These are phyloP conservation scores for Leavenworthia alabamica DNA, from an alignment of 345 rosid genomes.

Conservation along the genomic window DNA sequence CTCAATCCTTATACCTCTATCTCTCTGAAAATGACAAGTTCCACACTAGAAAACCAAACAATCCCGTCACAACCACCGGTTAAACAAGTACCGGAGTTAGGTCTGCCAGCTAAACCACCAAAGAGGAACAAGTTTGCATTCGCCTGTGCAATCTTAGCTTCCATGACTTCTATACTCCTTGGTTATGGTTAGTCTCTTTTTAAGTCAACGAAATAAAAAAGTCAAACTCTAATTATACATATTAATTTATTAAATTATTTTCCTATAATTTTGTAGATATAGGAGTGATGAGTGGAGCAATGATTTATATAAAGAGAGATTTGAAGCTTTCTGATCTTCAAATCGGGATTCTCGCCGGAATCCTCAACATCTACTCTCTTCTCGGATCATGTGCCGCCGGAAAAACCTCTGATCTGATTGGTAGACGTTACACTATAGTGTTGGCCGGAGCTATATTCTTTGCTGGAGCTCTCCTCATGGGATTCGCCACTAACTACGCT, in stretches of 20 bases:
- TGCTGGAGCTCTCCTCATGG: slow-evolving; percentile 81
- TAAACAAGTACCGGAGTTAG: slow-evolving; percentile 39
- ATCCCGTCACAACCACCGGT: background rate
- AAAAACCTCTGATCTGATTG: slow-evolving; percentile 82
- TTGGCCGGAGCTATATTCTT: slow-evolving; percentile 79
- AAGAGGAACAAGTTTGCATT: slow-evolving; percentile 60
- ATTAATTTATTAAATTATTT: background rate
- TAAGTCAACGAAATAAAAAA: background rate
- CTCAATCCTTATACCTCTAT: slow-evolving; percentile 11
- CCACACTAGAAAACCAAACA: slow-evolving; percentile 17
- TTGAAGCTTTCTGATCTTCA: slow-evolving; percentile 36
- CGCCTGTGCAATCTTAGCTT: slow-evolving; percentile 65
- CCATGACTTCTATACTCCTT: slow-evolving; percentile 75
- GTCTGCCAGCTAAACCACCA: slow-evolving; percentile 45
- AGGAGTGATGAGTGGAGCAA: slow-evolving; percentile 91
- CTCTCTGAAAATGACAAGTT: background rate
- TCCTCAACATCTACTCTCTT: slow-evolving; percentile 56
- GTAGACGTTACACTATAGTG: slow-evolving; percentile 84
- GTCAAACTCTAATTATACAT: too few relatives aligned
- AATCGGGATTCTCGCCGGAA: slow-evolving; percentile 56
- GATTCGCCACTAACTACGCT: slow-evolving; percentile 65
- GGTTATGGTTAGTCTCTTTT: slow-evolving; percentile 60
- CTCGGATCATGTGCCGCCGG: slow-evolving; percentile 81
- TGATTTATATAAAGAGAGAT: slow-evolving; percentile 42
- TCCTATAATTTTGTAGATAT: slow-evolving; percentile 36